phyloP scores from a whole-genome alignment of 164 flowering plant species.

The Houttuynia cordata region DNA sequence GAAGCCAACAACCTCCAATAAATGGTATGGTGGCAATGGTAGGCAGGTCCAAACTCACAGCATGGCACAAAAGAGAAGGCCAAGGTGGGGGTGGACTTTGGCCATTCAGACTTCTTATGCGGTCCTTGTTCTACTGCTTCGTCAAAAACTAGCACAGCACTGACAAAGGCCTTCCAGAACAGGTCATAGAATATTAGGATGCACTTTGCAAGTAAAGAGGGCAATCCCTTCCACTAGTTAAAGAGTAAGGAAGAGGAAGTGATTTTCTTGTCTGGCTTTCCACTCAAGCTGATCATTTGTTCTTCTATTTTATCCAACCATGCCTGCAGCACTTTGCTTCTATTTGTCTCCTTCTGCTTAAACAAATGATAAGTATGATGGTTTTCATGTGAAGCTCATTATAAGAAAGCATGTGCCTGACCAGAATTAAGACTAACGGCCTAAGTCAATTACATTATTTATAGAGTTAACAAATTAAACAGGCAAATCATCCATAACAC shows the following conservation, averaged over 20 bases:
- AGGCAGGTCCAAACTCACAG: not conserved
- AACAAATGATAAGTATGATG: not conserved
- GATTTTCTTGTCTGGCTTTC: not conserved
- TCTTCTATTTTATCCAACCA: not conserved
- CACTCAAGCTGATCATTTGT: not conserved
- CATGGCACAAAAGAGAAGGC: not conserved
- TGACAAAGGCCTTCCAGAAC: too few species aligned
- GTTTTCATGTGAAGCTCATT: not conserved
- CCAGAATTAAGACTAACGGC: too few species aligned
- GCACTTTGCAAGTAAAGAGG: too few species aligned
- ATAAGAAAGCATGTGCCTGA: not conserved
- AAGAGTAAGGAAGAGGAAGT: too few species aligned
- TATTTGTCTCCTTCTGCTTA: not conserved
- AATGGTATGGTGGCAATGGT: not conserved
- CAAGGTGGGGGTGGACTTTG: not conserved
- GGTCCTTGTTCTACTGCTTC: too few species aligned
- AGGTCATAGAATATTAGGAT: too few species aligned
- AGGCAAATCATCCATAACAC: too few species aligned
- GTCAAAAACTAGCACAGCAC: too few species aligned
- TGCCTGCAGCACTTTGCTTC: not conserved
- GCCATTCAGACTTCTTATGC: not conserved
- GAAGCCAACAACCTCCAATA: too few species aligned
- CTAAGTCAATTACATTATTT: too few species aligned
- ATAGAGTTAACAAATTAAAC: too few species aligned
- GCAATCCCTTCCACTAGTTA: too few species aligned